Conservation (phyloP, 1,284 basidiomycete species). For the Mycosarcoma mackinlayi region DNA sequence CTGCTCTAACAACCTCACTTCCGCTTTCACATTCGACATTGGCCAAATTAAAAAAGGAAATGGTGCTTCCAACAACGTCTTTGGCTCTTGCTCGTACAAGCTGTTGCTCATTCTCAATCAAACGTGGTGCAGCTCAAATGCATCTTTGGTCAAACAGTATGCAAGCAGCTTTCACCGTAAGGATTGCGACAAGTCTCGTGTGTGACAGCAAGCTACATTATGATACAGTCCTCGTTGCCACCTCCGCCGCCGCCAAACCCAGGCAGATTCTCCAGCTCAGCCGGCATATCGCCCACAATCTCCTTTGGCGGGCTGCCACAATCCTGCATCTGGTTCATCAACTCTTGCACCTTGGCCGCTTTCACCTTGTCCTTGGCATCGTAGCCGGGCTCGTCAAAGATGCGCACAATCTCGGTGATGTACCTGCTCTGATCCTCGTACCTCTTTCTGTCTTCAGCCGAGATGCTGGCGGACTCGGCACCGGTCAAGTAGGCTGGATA, state of each 20-base stretch:
- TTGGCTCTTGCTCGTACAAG: no score
- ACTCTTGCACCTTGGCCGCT: conserved; percentile 74
- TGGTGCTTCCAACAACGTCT: no score
- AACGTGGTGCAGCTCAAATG: no score
- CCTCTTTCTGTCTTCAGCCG: conserved; percentile 76
- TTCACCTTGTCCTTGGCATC: conserved; percentile 74
- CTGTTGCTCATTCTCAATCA: no score
- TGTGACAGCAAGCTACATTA: conserved; percentile 47
- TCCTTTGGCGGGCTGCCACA: conserved; percentile 88
- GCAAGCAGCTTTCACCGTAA: no score
- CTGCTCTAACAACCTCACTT: neutral
- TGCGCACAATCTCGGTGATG: conserved; percentile 77
- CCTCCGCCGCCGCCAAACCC: conserved; percentile 44
- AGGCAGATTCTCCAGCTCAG: conserved; percentile 70
- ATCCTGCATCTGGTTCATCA: conserved; percentile 88
- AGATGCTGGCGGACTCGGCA: conserved; percentile 70
- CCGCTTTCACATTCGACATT: conserved; percentile 16
- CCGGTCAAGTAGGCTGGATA: conserved; percentile 82
- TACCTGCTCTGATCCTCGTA: conserved; percentile 78
- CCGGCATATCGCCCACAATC: conserved; percentile 89
- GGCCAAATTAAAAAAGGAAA: no score
- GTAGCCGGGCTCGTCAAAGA: conserved; percentile 76
- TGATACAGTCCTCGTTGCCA: conserved; percentile 53
- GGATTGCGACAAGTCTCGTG: no score
- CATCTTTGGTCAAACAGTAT: no score